Conservation (phyloP, 2,329 filamentous ascomycete genomes). For the Trichothecium sympodiale region DNA sequence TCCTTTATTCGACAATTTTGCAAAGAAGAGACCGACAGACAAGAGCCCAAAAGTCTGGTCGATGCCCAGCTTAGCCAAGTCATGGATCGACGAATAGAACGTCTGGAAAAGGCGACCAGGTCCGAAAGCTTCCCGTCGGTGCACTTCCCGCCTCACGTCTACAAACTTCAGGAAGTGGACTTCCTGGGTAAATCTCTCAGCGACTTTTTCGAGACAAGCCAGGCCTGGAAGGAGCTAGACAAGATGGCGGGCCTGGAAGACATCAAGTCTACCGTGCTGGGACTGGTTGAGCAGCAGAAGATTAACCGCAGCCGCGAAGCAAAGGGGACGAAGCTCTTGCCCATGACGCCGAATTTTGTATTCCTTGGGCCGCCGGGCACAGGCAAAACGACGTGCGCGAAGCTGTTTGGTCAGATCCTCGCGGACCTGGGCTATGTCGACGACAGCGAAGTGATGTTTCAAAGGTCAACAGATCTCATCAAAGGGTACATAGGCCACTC, state of each 20-base stretch:
- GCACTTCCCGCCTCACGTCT: too few relatives aligned
- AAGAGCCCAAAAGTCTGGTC: too few relatives aligned
- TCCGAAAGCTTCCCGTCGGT: too few relatives aligned
- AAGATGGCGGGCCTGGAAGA: background rate
- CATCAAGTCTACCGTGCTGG: background rate
- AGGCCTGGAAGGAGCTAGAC: background rate
- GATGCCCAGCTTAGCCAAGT: too few relatives aligned
- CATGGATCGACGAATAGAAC: too few relatives aligned
- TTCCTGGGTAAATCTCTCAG: too few relatives aligned
- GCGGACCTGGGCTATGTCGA: conserved; percentile 51
- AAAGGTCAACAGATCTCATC: background rate
- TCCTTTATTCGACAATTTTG: too few relatives aligned
- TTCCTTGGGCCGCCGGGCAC: conserved; percentile 59
- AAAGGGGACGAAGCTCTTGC: conserved; percentile 19
- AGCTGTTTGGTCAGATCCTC: conserved; percentile 54
- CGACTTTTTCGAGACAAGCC: too few relatives aligned
- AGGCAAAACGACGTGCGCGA: conserved; percentile 59
- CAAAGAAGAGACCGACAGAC: too few relatives aligned
- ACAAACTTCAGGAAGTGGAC: too few relatives aligned
- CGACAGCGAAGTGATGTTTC: background rate
- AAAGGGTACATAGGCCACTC: background rate
- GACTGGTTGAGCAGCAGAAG: background rate
- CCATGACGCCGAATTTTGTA: conserved; percentile 50
- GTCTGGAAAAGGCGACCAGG: too few relatives aligned
- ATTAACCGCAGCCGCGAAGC: background rate